Conservation (phyloP, 2,329 filamentous ascomycete genomes). For the Nothopassalora personata region DNA sequence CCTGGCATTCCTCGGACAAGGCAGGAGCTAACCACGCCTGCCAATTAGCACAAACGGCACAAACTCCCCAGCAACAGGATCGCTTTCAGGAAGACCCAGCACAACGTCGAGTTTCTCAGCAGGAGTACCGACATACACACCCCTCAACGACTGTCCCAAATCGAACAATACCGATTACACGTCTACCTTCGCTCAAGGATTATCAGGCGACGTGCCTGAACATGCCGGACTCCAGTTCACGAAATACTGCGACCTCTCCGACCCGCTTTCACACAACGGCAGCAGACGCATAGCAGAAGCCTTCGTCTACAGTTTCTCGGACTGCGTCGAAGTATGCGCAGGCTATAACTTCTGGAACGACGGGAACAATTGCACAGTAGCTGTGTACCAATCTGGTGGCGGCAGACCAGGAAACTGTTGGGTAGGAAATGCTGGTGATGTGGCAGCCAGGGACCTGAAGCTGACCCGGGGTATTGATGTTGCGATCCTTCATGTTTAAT, state of each 20-base stretch:
- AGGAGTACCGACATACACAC: slow-evolving; percentile 30
- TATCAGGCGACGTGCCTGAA: slow-evolving; percentile 4
- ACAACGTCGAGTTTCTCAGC: slow-evolving; percentile 26
- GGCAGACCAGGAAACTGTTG: slow-evolving; percentile 31
- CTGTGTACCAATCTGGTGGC: slow-evolving; percentile 27
- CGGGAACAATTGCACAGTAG: slow-evolving; percentile 28
- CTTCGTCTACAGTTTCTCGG: slow-evolving; percentile 34
- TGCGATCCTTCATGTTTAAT: slow-evolving; percentile 17
- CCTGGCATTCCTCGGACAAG: slow-evolving; percentile 6
- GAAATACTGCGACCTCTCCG: slow-evolving; percentile 30
- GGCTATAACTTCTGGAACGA: slow-evolving; percentile 26
- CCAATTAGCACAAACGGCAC: slow-evolving; percentile 13
- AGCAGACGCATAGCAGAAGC: slow-evolving; percentile 25
- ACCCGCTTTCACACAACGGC: slow-evolving; percentile 21
- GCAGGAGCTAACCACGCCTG: slow-evolving; percentile 10
- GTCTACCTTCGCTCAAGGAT: slow-evolving; percentile 19
- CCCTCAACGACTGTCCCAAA: slow-evolving; percentile 29
- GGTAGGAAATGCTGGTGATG: slow-evolving; percentile 23
- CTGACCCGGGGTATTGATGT: slow-evolving; percentile 20
- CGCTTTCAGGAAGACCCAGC: slow-evolving; percentile 17
- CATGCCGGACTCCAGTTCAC: slow-evolving; percentile 28
- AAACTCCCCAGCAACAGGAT: slow-evolving; percentile 13
- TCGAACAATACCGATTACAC: slow-evolving; percentile 31
- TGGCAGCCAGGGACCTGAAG: slow-evolving; percentile 12
- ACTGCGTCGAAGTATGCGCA: slow-evolving; percentile 35